Conservation (phyloP, 768 basidiomycete species). For the Pleurotus eryngii region DNA sequence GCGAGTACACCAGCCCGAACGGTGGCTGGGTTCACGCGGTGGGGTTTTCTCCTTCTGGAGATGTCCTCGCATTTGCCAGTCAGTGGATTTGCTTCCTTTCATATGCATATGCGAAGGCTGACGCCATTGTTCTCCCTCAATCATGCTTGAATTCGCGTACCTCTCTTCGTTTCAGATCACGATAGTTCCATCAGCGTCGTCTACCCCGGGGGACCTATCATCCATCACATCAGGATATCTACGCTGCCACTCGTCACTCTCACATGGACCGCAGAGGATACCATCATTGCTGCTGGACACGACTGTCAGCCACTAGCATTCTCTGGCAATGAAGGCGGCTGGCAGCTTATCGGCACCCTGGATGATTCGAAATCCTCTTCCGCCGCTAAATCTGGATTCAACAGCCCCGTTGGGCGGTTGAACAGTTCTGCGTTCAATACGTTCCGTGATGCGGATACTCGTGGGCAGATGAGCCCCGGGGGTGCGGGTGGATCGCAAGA, state of each 20-base stretch:
- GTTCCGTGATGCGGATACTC: slow-evolving; percentile 88
- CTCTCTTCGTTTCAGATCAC: slow-evolving; percentile 56
- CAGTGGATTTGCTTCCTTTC: slow-evolving; percentile 28
- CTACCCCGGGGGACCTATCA: slow-evolving; percentile 75
- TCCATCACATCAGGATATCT: slow-evolving; percentile 72
- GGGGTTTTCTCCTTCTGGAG: slow-evolving; percentile 95
- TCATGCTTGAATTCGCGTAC: neutral
- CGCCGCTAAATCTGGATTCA: slow-evolving; percentile 39
- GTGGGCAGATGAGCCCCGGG: slow-evolving; percentile 46
- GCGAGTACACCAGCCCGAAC: slow-evolving; percentile 82
- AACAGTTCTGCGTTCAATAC: slow-evolving; percentile 93
- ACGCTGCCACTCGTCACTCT: slow-evolving; percentile 83
- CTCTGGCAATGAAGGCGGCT: slow-evolving; percentile 69
- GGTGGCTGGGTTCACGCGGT: slow-evolving; percentile 98
- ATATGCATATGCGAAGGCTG: neutral
- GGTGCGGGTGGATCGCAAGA: slow-evolving; percentile 34
- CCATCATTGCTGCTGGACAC: slow-evolving; percentile 90
- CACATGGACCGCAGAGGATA: slow-evolving; percentile 79
- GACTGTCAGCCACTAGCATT: slow-evolving; percentile 96
- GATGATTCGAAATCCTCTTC: slow-evolving; percentile 66
- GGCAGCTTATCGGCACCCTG: slow-evolving; percentile 77
- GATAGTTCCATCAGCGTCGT: slow-evolving; percentile 93
- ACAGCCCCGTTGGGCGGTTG: slow-evolving; percentile 62
- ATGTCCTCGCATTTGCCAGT: slow-evolving; percentile 91
- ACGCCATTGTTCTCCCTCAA: neutral